Evolutionary conservation across 2,329 filamentous ascomycete species (phyloP).

Genomic region (Cytospora piceicola): DNA sequence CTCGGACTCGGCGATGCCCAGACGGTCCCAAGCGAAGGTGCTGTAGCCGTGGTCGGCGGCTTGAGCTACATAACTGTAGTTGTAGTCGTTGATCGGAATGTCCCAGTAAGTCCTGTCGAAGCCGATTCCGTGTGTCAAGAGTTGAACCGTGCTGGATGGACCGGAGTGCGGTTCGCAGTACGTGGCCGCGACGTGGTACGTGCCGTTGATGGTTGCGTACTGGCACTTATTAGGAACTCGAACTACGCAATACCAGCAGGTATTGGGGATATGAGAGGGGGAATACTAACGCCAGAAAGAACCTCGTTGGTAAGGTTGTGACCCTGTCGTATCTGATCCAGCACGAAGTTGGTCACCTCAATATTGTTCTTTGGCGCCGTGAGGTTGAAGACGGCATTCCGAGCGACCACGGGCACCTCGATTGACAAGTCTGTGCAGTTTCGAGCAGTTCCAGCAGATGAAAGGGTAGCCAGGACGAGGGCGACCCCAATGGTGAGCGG

Average conservation of each 20-base stretch:
- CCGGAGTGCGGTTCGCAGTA: slow-evolving; percentile 62
- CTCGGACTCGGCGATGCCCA: slow-evolving; percentile 22
- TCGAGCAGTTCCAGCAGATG: slow-evolving; percentile 37
- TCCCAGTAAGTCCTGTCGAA: slow-evolving; percentile 52
- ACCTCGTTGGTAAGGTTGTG: slow-evolving; percentile 51
- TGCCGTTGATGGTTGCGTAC: slow-evolving; percentile 55
- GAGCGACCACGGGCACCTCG: slow-evolving; percentile 56
- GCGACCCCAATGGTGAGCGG: background rate
- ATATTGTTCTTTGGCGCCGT: slow-evolving; percentile 54
- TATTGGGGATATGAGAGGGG: background rate
- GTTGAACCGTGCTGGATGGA: slow-evolving; percentile 46
- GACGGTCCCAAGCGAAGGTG: slow-evolving; percentile 27
- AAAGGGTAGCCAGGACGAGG: slow-evolving; percentile 36
- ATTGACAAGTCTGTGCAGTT: slow-evolving; percentile 57
- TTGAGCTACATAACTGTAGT: slow-evolving; percentile 23
- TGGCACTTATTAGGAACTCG: slow-evolving; percentile 29
- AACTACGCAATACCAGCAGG: background rate
- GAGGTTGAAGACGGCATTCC: slow-evolving; percentile 58
- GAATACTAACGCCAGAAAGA: slow-evolving; percentile 47
- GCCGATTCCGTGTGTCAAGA: slow-evolving; percentile 58
- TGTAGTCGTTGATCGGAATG: slow-evolving; percentile 19
- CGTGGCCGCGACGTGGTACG: slow-evolving; percentile 61
- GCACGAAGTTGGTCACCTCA: slow-evolving; percentile 60
- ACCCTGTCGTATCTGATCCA: slow-evolving; percentile 54
- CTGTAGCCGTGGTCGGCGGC: slow-evolving; percentile 25